Evolutionary conservation across 2,329 filamentous ascomycete species (phyloP), one percentile per base, ranked within the genome.

Genomic region (Rhexocercosporidium sp.): DNA sequence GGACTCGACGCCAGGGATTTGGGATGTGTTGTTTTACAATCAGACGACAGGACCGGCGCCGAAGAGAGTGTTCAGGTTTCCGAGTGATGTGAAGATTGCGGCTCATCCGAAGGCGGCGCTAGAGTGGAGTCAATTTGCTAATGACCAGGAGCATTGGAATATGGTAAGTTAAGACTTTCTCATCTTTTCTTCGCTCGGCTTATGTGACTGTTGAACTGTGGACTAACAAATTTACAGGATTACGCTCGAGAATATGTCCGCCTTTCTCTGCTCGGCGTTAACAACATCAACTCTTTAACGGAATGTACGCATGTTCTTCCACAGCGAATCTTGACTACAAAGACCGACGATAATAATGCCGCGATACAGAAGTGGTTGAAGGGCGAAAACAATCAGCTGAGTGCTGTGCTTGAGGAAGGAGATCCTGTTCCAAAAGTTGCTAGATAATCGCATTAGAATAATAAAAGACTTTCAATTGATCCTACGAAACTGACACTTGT

Each of bases 221-320:
- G 47, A 18, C 37, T 18, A n/a, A 62, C 16, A 65, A 47, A 56
- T 22, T 46, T n/a, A 54, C 31, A 83, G 80, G 84, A 83, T 54
- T 88, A 85, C 64, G 80, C 84, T 1, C 78, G 79, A 44, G 85
- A 83, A 12, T 87, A 87, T 70, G 80, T 86, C 49, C 83, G 85
- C 25, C 78, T 88, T 44, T 84, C 81, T 31, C 77, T 88, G 1
- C 81, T 88, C 11, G 86, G 85, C 3, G 84, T 87, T 12, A 81
- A 84, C 72, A 86, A 86, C 72, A 83, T 88, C 75, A 87, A 87
- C 74, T 75, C 78, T 27, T 76, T 88, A 47, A 84, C 81, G 14
- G 85, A 87, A 70, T 88, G 85, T 79, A 85, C 83, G 14, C 81
- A 83, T 71, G 83, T 83, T 3, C 76, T 87, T 12, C 85, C 82